Percentiles rank a stretch among this genome's conserved stretches.
Evolutionary conservation across 495 filamentous ascomycete genomes (phyloP).

Genomic region (Aspergillus cavernicola): DNA sequence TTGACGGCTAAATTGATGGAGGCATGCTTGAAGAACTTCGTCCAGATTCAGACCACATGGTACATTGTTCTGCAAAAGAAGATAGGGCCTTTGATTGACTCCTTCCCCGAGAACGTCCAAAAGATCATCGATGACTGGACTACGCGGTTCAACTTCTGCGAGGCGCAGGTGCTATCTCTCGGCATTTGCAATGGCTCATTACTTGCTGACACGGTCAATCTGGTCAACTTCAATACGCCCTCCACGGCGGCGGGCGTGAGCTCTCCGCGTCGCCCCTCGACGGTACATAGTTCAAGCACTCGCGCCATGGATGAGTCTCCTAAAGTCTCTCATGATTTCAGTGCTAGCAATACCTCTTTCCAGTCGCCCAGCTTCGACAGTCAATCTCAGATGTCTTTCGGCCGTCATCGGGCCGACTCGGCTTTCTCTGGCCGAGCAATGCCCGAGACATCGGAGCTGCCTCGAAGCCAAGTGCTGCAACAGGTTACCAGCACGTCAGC

Average conservation of each 20-base stretch:
- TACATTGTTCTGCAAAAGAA: slow-evolving; percentile 75
- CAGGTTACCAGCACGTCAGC: slow-evolving; percentile 25
- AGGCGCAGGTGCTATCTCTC: slow-evolving; percentile 48
- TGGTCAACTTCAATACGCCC: slow-evolving; percentile 55
- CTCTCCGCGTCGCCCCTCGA: slow-evolving; percentile 44
- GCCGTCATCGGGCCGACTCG: slow-evolving; percentile 34
- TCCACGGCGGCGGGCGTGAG: slow-evolving; percentile 31
- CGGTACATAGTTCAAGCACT: slow-evolving; percentile 39
- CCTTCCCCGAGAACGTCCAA: slow-evolving; percentile 59
- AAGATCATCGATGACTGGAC: slow-evolving; percentile 70
- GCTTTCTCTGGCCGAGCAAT: slow-evolving; percentile 26
- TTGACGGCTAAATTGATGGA: slow-evolving; percentile 77
- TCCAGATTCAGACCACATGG: slow-evolving; percentile 78
- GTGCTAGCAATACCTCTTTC: slow-evolving; percentile 31
- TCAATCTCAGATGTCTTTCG: slow-evolving; percentile 25
- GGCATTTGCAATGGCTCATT: slow-evolving; percentile 57
- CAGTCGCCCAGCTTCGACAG: slow-evolving; percentile 34
- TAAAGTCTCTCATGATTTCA: slow-evolving; percentile 50
- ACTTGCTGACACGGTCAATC: slow-evolving; percentile 48
- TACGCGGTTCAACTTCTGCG: slow-evolving; percentile 61
- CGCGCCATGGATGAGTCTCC: slow-evolving; percentile 64
- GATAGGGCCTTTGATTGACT: slow-evolving; percentile 67
- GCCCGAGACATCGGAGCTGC: slow-evolving; percentile 20
- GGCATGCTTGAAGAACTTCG: slow-evolving; percentile 73
- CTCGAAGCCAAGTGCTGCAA: slow-evolving; percentile 29